phyloP scores from a whole-genome alignment of 2,329 filamentous ascomycete species.

The Claviceps humidiphila region DNA sequence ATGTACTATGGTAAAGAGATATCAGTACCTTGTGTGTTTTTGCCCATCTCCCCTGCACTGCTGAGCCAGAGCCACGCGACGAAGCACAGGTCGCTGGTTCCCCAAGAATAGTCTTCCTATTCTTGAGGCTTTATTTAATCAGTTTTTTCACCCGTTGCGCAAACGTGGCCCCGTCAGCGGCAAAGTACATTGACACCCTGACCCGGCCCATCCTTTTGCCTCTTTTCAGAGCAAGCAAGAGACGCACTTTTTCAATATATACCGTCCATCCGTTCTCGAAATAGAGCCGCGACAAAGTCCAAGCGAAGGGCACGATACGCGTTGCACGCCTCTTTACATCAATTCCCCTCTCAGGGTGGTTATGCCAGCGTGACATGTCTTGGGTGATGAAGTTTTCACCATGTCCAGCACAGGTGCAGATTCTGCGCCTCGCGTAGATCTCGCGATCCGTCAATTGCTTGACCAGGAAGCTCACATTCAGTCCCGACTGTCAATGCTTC shows the following conservation, averaged over 20 bases:
- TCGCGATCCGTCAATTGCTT: conserved; percentile 25
- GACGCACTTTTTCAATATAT: not conserved
- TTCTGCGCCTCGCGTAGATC: conserved; percentile 14
- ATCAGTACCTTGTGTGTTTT: conserved; percentile 2
- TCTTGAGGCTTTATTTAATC: conserved; percentile 1
- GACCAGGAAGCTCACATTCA: conserved; percentile 41
- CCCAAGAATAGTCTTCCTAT: not conserved
- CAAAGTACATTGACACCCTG: not conserved
- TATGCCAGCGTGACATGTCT: conserved; percentile 3
- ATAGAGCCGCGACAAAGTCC: not conserved
- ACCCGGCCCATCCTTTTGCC: not conserved
- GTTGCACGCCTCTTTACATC: not conserved
- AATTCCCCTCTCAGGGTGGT: not conserved
- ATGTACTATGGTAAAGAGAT: conserved; percentile 4
- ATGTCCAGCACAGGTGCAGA: conserved; percentile 6
- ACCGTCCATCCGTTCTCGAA: not conserved
- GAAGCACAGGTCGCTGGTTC: conserved; percentile 1
- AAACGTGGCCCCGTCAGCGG: not conserved
- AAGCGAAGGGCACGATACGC: not conserved
- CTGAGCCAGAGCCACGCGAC: conserved; percentile 7
- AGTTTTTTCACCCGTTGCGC: not conserved
- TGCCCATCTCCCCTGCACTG: conserved; percentile 1
- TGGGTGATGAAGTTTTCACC: conserved; percentile 4
- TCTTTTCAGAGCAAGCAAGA: not conserved
- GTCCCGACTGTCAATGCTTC: conserved; percentile 33